Base-by-base conservation (phyloP, 129 eudicot genomes). In the Centaurea solstitialis region DNA sequence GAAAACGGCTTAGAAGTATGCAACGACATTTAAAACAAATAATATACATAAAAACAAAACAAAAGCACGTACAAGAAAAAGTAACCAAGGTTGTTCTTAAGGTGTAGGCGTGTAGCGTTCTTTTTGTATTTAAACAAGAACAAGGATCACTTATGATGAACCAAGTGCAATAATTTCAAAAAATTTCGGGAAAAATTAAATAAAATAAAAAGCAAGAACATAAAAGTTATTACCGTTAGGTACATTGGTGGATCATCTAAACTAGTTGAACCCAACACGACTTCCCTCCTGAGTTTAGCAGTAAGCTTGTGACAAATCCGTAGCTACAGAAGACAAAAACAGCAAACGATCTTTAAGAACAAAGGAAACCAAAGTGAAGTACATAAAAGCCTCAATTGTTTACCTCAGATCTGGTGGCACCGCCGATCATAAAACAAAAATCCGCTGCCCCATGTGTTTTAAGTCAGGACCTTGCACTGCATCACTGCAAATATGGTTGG, bases 321-420 rank as follows among this genome's bases (percentile, higher is more conserved):
- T 68, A 94, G 68, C 98, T 94, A 88, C 62, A 50, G 17, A 87
- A 50, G 17, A 87, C 35, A 72, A 75, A 72, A 75, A 75, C 23
- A 78, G 59, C 20, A 11, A 38, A 26, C 4, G 39, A 26, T 69
- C 35, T 53, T 68, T 39, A 68, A 68, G 64, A 23, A 78, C 39
- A 74, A 64, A 71, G n/a, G 38, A n/a, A 81, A 84, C 70, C 24
- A 4, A 71, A 26, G 20, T 70, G 38, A 23, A 35, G 17, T 33
- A 59, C 28, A 47, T 13, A 62, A 33, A 69, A 37, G 17, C 65
- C 21, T 50, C 12, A 4, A 40, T 76, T 20, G 10, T 15, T 77
- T 88, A 96, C 99, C 99, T 96, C 99, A 38, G 98, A 93, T 87
- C 99, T 75, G 67, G 98, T 96, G 76, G 98, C 98, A 41, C 99